These are phyloP conservation scores for Ochetophila trinervis DNA, from an alignment of 306 rosid species.

Conservation along the genomic window DNA sequence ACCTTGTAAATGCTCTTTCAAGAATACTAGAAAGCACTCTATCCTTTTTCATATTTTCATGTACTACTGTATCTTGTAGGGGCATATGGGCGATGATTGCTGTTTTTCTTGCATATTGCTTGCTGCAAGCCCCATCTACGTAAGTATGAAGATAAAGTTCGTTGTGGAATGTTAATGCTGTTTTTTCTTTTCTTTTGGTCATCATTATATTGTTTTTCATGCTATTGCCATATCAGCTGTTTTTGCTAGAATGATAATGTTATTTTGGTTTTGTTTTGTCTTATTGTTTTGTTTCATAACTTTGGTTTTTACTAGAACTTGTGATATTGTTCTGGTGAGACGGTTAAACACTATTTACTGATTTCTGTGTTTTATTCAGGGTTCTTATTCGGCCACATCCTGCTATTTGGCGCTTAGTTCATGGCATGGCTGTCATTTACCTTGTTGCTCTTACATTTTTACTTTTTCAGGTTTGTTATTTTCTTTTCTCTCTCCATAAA, in stretches of 20 bases:
- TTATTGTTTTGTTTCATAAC: background rate
- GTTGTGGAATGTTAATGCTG: background rate
- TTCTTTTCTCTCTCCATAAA: background rate
- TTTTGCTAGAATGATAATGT: background rate
- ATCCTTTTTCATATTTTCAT: background rate
- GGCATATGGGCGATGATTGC: constrained; percentile 98
- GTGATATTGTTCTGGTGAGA: constrained; percentile 9
- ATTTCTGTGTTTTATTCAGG: constrained; percentile 43
- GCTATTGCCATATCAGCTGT: background rate
- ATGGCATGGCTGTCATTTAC: constrained; percentile 97
- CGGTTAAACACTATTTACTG: constrained; percentile 17
- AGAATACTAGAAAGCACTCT: too few species aligned
- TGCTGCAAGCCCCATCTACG: constrained; percentile 99
- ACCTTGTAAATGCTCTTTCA: too few species aligned
- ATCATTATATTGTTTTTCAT: background rate
- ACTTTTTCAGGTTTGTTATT: constrained; percentile 82
- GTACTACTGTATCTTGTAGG: constrained; percentile 49
- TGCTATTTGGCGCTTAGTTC: constrained; percentile 98
- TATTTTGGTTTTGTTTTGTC: background rate
- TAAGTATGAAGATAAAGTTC: constrained; percentile 41
- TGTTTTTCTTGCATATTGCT: constrained; percentile 96
- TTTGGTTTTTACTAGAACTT: constrained; percentile 4
- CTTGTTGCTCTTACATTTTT: constrained; percentile 91
- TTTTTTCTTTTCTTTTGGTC: background rate
- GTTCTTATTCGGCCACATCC: constrained; percentile 98